Base-by-base conservation (phyloP, 1,284 basidiomycete species). In the Melampsora larici-populina region DNA sequence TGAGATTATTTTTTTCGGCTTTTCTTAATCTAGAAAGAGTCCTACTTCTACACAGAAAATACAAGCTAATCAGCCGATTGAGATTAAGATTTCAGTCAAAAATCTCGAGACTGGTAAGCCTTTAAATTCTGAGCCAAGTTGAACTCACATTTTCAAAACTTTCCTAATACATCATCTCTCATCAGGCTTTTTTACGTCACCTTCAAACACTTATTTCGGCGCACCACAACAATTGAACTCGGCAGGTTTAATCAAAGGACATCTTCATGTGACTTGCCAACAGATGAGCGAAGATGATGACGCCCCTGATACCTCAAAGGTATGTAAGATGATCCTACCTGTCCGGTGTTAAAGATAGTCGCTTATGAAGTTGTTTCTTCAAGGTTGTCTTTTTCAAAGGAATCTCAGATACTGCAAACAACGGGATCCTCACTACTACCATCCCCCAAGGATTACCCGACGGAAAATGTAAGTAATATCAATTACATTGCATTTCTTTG, bases 311-410 rank as follows among this genome's bases (percentile, higher is more conserved):
- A 55, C 51, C 7, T 64, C 62, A 26, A 18, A 58, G 36, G 73
- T 76, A 68, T 18, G 31, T 7, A 40, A 48, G 18, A 15, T 67
- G 4, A 29, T 33, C 26, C 18, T 67, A 8, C 8, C 62, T 36
- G 26, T 36, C 8, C 6, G 62, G 7, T 3, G 26, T 24, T 64
- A 5, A 5, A 31, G 18, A 26, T 55, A n/a, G 31, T 40, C 33
- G 49, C 48, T 24, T 15, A 29, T 58, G 7, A 21, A 48, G 48
- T n/a, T 15, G 9, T 31, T 9, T 70, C 21, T 26, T 24, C 11
- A n/a, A 64, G 72, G 4, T 58, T 55, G 36, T 26, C 49, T 75
- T 75, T 21, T 75, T 75, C 49, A 76, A 76, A 67, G 73, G 73
- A 17, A 43, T 76, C 46, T 13, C 64, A 17, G 55, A 76, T 31